phyloP scores from a whole-genome alignment of 805 yeast species.

The Candida patagonica region DNA sequence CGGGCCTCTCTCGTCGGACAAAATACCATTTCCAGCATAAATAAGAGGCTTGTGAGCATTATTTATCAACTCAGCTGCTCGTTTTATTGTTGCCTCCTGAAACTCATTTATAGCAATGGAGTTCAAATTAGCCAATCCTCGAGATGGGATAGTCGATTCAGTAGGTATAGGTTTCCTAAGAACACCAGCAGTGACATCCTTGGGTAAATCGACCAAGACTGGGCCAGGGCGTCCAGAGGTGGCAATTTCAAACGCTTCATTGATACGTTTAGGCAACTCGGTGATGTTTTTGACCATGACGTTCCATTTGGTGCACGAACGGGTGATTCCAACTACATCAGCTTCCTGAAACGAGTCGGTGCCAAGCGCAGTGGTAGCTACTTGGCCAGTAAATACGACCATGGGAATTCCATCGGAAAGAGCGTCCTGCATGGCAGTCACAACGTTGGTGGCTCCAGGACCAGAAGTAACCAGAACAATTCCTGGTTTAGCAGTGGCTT shows the following conservation, averaged over 20 bases:
- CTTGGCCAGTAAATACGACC: conserved; percentile 96
- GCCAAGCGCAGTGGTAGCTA: conserved; percentile 90
- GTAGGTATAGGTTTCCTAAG: conserved; percentile 85
- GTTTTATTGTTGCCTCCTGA: conserved; percentile 61
- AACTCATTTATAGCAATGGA: conserved; percentile 61
- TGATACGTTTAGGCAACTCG: conserved; percentile 89
- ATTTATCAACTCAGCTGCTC: conserved; percentile 73
- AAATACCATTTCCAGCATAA: conserved; percentile 87
- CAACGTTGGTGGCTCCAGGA: conserved; percentile 97
- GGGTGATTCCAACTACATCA: conserved; percentile 91
- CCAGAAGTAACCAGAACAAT: conserved; percentile 98
- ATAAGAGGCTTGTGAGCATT: conserved; percentile 79
- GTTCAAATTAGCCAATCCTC: conserved; percentile 61
- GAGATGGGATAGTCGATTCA: conserved; percentile 54
- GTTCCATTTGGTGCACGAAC: conserved; percentile 98
- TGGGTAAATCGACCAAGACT: conserved; percentile 93
- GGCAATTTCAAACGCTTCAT: conserved; percentile 97
- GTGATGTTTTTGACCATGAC: conserved; percentile 95
- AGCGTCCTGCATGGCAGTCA: conserved; percentile 98
- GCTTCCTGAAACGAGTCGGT: conserved; percentile 99
- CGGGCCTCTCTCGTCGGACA: conserved; percentile 76
- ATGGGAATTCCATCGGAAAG: conserved; percentile 94
- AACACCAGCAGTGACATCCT: conserved; percentile 93
- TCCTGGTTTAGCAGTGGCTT: conserved; percentile 94
- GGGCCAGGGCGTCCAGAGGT: conserved; percentile 97